Evolutionary conservation across 306 rosid genomes (phyloP).

Genomic region (Quercus alba): DNA sequence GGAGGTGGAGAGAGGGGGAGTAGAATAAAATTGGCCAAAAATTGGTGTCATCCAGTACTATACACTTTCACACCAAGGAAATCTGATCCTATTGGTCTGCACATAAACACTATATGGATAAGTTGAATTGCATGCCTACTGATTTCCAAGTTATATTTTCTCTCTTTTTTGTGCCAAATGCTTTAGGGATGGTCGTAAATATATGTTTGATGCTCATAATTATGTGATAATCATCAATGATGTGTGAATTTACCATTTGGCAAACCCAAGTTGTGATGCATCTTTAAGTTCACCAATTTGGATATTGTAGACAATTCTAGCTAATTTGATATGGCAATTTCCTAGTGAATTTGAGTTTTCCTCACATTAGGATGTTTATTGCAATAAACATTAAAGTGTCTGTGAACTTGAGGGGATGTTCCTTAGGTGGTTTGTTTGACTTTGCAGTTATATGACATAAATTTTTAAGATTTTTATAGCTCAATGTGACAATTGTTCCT

Average conservation of each 20-base stretch:
- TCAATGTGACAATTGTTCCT: slow-evolving; percentile 7
- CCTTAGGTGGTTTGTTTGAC: slow-evolving; percentile 68
- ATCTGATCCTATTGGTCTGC: slow-evolving; percentile 27
- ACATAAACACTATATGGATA: slow-evolving; percentile 19
- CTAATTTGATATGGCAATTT: slow-evolving; percentile 66
- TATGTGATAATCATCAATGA: slow-evolving; percentile 13
- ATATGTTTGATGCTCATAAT: neutral
- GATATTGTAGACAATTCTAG: slow-evolving; percentile 58
- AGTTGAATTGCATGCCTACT: slow-evolving; percentile 35
- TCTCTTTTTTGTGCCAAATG: slow-evolving; percentile 3
- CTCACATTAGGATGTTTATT: slow-evolving; percentile 28
- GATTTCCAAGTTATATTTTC: slow-evolving; percentile 26
- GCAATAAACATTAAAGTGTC: slow-evolving; percentile 64
- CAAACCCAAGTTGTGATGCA: slow-evolving; percentile 41
- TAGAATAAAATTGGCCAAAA: too few relatives aligned
- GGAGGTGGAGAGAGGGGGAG: too few relatives aligned
- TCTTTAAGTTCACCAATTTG: slow-evolving; percentile 51
- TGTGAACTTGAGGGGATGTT: slow-evolving; percentile 89
- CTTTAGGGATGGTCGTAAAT: too few relatives aligned
- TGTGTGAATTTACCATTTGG: slow-evolving; percentile 48
- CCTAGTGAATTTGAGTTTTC: slow-evolving; percentile 39
- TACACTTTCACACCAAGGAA: slow-evolving; percentile 38
- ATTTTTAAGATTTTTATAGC: neutral
- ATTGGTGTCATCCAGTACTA: slow-evolving; percentile 52
- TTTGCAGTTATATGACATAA: neutral